Evolutionary conservation across 2,329 filamentous ascomycete species (phyloP), one percentile per base, ranked within the genome.

Genomic region (Sordariomycetes sp.): DNA sequence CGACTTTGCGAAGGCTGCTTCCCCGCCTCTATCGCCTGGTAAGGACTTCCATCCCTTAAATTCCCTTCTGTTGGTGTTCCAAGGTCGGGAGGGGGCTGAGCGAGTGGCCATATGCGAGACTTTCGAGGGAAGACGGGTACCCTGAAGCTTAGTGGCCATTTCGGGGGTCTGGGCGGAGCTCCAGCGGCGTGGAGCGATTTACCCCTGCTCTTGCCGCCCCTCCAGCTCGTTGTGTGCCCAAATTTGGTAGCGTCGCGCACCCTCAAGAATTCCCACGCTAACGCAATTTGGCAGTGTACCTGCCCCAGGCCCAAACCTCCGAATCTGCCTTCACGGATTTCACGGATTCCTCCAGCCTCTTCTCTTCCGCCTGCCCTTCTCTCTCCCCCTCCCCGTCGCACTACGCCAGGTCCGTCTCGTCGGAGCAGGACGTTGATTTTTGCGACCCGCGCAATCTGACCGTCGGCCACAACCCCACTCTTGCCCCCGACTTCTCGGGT

Each of bases 361-460:
- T 90, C 63, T 87, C 87, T 66, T 84, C 86, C 22, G 34, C 55
- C 52, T 92, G 87, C 76, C 88, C 90, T 63, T 94, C 90, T 59
- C 82, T 94, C 62, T 95, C 90, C 32, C 90, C 90, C 22, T 95
- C 90, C 35, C 90, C 90, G 20, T 87, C 89, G 53, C 89, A 89
- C 34, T 85, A 89, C 62, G 84, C 89, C 63, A 77, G 80, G 64
- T 83, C 87, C 58, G 75, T 85, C 68, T 74, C 79, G 52, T 83
- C 84, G 1, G 86, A 90, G 66, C 77, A 80, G 63, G 86, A 90
- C 69, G 79, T 90, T 63, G 86, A 90, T 72, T 95, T 94, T 70
- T 96, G 92, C 72, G 91, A 96, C 68, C 91, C 92, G 36, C 85
- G 91, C 66, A 89, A 95, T 67, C 75, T 96, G 62, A 95, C 88